Base-by-base conservation (phyloP, 768 basidiomycete species). In the Mrakia blollopis region DNA sequence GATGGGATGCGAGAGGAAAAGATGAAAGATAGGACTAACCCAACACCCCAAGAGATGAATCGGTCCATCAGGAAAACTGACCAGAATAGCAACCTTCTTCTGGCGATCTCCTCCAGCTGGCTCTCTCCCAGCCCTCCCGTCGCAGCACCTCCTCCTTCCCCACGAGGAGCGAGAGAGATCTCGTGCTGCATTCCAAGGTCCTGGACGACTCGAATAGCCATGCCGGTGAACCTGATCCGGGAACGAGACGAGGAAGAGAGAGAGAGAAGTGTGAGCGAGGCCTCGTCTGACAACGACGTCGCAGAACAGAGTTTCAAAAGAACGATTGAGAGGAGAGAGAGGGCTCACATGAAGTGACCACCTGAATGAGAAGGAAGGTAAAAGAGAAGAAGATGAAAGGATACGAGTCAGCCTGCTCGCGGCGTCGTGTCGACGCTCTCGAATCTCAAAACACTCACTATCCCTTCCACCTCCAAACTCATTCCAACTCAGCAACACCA, bases 31-130 rank as follows among this genome's bases (percentile, higher is more conserved):
- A 39, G 23, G 3, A 67, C 47, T 41, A 54, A 35, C 14, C 75
- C 76, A 7, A 70, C 72, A 6, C 76, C 76, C 52, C 57, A 74
- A 5, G 63, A 74, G 52, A 70, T 71, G 52, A 69, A 54, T 7
- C 77, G 41, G 32, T 78, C 77, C 35, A 78, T 37, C 39, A 78
- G 61, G 37, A 78, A 78, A 32, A 78, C 77, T 13, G 41, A 32
- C 76, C 76, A 77, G 37, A 77, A 77, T 7, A 77, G 70, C 37
- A 77, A 37, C 8, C 76, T 72, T 2, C 72, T 23, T 7, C 63
- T 61, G 37, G 76, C 76, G 25, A 72, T 47, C 63, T 77, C 71
- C 30, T 67, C 44, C 35, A 11, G 44, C 25, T 68, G 65, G 5
- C 35, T 25, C 35, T 39, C 37, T 18, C 62, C 62, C 28, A 44